phyloP scores from a whole-genome alignment of 2,329 filamentous ascomycete species.

The Venturiaceae sp. region DNA sequence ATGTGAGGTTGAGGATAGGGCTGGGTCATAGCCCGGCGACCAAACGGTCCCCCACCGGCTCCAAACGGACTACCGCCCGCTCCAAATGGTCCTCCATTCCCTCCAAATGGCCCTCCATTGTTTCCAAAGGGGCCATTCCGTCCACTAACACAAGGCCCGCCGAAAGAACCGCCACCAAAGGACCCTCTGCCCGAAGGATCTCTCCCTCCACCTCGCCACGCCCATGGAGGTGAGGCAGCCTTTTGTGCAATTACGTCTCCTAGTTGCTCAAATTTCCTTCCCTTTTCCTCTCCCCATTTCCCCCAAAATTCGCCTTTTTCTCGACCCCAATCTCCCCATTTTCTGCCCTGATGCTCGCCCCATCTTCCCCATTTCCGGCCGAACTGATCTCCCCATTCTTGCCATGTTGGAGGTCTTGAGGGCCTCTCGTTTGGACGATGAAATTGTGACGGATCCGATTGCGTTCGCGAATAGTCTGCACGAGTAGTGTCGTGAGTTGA shows the following conservation, averaged over 20 bases:
- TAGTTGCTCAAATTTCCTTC: background rate
- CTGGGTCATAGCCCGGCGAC: background rate
- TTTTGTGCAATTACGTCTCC: background rate
- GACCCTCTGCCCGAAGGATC: background rate
- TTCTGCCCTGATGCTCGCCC: constrained; percentile 1
- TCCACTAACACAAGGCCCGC: background rate
- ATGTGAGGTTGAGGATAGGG: background rate
- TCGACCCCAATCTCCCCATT: constrained; percentile 1
- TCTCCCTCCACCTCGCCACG: background rate
- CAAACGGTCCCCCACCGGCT: background rate
- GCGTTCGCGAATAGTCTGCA: background rate
- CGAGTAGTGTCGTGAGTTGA: background rate
- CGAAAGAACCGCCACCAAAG: background rate
- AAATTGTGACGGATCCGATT: background rate
- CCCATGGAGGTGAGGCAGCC: constrained; percentile 1
- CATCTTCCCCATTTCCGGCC: background rate
- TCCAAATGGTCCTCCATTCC: background rate
- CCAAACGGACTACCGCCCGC: background rate
- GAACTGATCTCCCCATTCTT: constrained; percentile 4
- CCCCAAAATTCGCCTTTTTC: background rate
- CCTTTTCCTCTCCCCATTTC: constrained; percentile 3
- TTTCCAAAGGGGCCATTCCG: background rate
- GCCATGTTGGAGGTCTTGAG: background rate
- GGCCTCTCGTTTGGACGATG: background rate
- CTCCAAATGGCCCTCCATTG: background rate